Evolutionary conservation across 768 basidiomycete species (phyloP), one percentile per base, ranked within the genome.

Genomic region (Sutorius australiensis): DNA sequence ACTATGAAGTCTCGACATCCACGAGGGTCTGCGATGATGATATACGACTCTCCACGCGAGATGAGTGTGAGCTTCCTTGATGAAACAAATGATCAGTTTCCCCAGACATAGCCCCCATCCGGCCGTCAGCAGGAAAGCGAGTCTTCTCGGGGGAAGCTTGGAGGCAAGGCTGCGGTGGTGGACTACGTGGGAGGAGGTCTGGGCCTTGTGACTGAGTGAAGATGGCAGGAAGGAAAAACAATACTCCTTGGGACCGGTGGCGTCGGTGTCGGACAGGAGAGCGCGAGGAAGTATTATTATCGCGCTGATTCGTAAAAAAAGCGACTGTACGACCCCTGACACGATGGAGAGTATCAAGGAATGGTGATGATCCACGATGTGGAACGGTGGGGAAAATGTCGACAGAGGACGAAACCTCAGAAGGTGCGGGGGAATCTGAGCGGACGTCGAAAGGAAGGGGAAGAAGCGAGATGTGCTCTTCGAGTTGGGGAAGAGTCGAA

Each of bases 221-320:
- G 60, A 89, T 84, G 32, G 89, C 87, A 19, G 90, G 90, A 46
- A 92, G 77, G 76, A 91, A 90, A 72, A 88, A 91, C 45, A 91
- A 70, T 37, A 89, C 80, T 32, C 86, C 83, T 37, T 83, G 78
- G 44, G 78, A 78, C 51, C 75, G 73, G 51, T 80, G 74, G 21
- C 68, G 69, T 51, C 80, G 70, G 42, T 74, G 68, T 43, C 80
- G 78, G 41, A 77, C 62, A 38, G 81, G 77, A 2, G 79, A 77
- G 28, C 80, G 75, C 1, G 78, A 74, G 3, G 68, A 57, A 17
- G 73, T 69, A 30, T 71, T 69, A 41, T 61, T 48, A 17, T 67
- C 63, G 30, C 72, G 71, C n/a, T 67, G 66, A 32, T 72, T 71
- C 9, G 78, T 69, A 49, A 85, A 67, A 28, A 78, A 76, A 24